These are phyloP conservation scores for Dendrocalamus latiflorus DNA, from an alignment of 202 grass and related monocot species.

Conservation along the genomic window DNA sequence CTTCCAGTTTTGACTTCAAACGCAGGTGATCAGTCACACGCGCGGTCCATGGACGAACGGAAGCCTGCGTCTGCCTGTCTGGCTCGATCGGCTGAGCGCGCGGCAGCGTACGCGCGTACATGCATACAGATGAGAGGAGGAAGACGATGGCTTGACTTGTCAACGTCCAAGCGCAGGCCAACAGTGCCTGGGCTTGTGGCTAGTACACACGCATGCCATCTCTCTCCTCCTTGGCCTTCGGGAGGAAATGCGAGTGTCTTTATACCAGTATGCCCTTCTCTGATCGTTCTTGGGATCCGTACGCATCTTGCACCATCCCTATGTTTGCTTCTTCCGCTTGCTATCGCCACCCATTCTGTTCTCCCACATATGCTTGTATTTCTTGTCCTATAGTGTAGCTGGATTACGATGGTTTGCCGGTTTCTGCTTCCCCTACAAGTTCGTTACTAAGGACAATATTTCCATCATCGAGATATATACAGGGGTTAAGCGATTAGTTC, in stretches of 20 bases:
- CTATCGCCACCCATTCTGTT: too few relatives aligned
- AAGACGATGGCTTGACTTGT: not conserved
- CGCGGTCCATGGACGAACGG: not conserved
- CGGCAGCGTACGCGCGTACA: not conserved
- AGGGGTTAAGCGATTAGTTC: too few relatives aligned
- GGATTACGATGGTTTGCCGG: too few relatives aligned
- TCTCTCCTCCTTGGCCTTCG: not conserved
- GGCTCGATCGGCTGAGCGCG: not conserved
- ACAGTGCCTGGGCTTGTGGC: not conserved
- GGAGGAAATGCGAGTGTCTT: not conserved
- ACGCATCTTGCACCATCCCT: not conserved
- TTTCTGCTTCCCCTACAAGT: too few relatives aligned
- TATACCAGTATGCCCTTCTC: too few relatives aligned
- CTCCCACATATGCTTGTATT: too few relatives aligned
- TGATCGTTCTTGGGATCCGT: not conserved
- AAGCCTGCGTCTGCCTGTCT: not conserved
- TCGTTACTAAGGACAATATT: too few relatives aligned
- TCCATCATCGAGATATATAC: too few relatives aligned
- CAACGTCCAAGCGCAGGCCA: not conserved
- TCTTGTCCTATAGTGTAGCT: too few relatives aligned
- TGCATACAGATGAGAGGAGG: not conserved
- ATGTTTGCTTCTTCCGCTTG: not conserved
- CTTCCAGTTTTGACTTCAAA: slow-evolving; percentile 15
- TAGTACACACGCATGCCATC: not conserved
- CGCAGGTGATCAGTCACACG: not conserved